Evolutionary conservation across 768 basidiomycete genomes (phyloP), one percentile per base, ranked within the genome.

Genomic region (Rhodotorula sphaerocarpa): DNA sequence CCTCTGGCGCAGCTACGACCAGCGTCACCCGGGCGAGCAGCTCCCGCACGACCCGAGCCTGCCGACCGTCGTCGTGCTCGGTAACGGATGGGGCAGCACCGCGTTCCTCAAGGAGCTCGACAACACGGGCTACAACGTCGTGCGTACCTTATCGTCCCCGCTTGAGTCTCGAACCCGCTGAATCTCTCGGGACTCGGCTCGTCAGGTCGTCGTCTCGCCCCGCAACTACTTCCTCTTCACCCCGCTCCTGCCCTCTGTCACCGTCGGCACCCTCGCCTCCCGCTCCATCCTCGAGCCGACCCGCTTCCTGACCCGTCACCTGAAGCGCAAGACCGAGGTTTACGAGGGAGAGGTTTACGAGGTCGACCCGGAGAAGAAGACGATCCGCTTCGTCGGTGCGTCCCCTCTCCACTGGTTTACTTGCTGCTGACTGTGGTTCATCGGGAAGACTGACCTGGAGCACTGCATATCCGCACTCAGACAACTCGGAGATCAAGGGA

Each of bases 201-300:
- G 21, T 5, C 68, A 90, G 88, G 82, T 92, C 59, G 87, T 97
- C 56, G 82, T 97, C 75, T 92, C 90, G 59, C 95, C 95, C 7
- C 86, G 88, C 74, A 99, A 97, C 77, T 99, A 86, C 79, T 99
- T 97, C 83, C 82, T 96, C 48, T 97, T 96, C 79, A 91, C 92
- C 0, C 95, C 93, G n/a, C 80, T 99, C 33, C 79, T 97, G 15
- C 95, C 93, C 18, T 65, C 90, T 60, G 93, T 95, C 45, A 91
- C 93, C 0, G 90, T 91, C 53, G 95, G 93, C 50, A 96, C 93
- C 0, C 80, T 97, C 55, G 85, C 82, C 63, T 78, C 87, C 12
- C 83, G 85, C 41, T 88, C 88, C 33, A 91, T 96, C 73, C 82
- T 95, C 57, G 78, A 84, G 79, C 91, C 66, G 27, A 99, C 90